phyloP scores from a whole-genome alignment of 345 rosid genomes.

The Pistacia vera region DNA sequence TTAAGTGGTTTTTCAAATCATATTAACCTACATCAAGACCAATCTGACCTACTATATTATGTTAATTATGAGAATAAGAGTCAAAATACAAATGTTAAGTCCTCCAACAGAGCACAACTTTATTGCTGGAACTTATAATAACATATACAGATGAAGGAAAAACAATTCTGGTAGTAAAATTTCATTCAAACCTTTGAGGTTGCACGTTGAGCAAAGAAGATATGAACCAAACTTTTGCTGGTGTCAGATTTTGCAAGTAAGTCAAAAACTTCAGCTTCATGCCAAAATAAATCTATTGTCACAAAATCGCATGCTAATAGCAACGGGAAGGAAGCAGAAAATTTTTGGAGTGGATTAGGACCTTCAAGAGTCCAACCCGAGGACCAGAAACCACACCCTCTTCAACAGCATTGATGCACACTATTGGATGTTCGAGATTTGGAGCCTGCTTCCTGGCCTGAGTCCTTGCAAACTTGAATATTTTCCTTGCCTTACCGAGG shows the following conservation, averaged over 20 bases:
- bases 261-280: conserved; percentile 73
- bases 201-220: conserved; percentile 90
- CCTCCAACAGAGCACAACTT: not conserved
- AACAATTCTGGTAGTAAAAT: not conserved
- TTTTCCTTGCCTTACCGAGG: conserved; percentile 88
- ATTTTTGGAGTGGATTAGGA: conserved; percentile 23
- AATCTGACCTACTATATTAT: not conserved
- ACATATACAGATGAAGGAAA: not conserved
- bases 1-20: not conserved
- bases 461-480: conserved; percentile 74
- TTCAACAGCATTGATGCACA: conserved; percentile 86
- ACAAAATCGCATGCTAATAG: not conserved
- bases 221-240: conserved; percentile 81
- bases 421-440: conserved; percentile 76
- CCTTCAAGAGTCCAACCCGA: conserved; percentile 84
- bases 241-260: conserved; percentile 62
- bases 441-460: conserved; percentile 80
- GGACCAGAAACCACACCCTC: conserved; percentile 84
- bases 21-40: not conserved
- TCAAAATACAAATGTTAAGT: not conserved
- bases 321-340: conserved; percentile 9
- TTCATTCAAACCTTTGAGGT: conserved; percentile 28
- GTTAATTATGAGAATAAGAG: not conserved
- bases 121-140: not conserved
- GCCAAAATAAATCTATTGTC: conserved; percentile 27